Base-by-base conservation (phyloP, 345 rosid genomes). In the Draba incana region DNA sequence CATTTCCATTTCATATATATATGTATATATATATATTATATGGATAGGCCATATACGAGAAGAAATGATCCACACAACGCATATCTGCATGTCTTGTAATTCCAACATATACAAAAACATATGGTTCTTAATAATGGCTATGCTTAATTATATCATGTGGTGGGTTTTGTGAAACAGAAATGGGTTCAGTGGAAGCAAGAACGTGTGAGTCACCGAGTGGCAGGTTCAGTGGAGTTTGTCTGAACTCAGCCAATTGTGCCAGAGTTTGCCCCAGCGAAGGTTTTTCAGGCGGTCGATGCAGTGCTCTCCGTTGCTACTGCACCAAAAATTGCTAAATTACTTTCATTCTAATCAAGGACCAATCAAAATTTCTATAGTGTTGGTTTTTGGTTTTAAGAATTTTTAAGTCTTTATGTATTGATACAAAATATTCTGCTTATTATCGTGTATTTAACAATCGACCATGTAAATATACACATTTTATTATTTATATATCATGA, bases 221-320 rank as follows among this genome's bases (percentile, higher is more conserved):
- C 2, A 73, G 16, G 20, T 73, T 66, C 49, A 1, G 15, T 33
- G 77, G 77, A 58, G 3, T 66, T 20, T 73, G 77, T 60, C 71
- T 73, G 14, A 73, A 66, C 56, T 27, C 67, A 58, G 6, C 38
- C 8, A 73, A 1, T 38, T 73, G 77, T 59, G 67, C 48, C 55
- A 24, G 23, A 28, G 16, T 12, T 66, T 73, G 77, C 48, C 6
- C 30, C 15, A 2, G 6, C 3, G 77, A 73, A 59, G 72, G 72
- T 43, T 44, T 28, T 12, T 5, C 72, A 50, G 16, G 72, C 20
- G 77, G 77, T 35, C 28, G n/a, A n/a, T 74, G 77, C 68, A 43
- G 3, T 7, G 15, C 10, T 33, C 67, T 74, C 33, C 14, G 62
- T 59, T 74, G 77, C 68, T 44, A 13, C 56, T 74, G 77, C 56